A percentile compares a stretch with the other conserved stretches of the same genome.
These are phyloP conservation scores for Calonectria hawksworthii DNA, from an alignment of 2,329 filamentous ascomycete species.

Conservation along the genomic window DNA sequence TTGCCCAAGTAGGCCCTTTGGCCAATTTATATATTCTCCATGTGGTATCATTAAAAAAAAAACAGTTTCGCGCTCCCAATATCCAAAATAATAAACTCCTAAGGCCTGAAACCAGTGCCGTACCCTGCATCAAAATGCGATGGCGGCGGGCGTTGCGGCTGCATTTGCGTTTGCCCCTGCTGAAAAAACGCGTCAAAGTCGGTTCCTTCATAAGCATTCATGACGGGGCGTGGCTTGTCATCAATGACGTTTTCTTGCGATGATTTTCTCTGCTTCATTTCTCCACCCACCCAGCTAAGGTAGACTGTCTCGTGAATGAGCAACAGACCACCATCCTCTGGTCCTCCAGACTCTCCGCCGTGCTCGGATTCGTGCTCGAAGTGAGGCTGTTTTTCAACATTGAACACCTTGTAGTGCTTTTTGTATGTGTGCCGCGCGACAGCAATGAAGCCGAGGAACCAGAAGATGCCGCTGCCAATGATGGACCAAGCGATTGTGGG, in stretches of 20 bases:
- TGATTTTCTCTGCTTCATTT: constrained; percentile 39
- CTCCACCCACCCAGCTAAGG: constrained; percentile 51
- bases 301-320: constrained; percentile 55
- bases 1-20: not conserved
- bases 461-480: constrained; percentile 45
- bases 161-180: constrained; percentile 26
- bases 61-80: not conserved
- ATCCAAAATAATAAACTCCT: not conserved
- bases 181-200: constrained; percentile 43
- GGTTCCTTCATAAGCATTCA: constrained; percentile 39
- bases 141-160: not conserved
- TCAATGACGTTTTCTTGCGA: constrained; percentile 19
- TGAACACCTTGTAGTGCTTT: constrained; percentile 50
- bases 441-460: constrained; percentile 53
- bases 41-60: not conserved
- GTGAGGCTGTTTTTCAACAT: constrained; percentile 52
- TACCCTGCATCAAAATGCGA: constrained; percentile 26
- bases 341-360: constrained; percentile 30
- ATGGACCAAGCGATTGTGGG: constrained; percentile 50
- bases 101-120: constrained; percentile 11
- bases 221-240: constrained; percentile 7
- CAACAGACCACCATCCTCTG: constrained; percentile 46
- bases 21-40: not conserved
- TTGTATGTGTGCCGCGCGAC: constrained; percentile 47
- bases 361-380: constrained; percentile 47